These are phyloP conservation scores for Colletotrichum lini DNA, from an alignment of 2,329 filamentous ascomycete species.

Conservation along the genomic window DNA sequence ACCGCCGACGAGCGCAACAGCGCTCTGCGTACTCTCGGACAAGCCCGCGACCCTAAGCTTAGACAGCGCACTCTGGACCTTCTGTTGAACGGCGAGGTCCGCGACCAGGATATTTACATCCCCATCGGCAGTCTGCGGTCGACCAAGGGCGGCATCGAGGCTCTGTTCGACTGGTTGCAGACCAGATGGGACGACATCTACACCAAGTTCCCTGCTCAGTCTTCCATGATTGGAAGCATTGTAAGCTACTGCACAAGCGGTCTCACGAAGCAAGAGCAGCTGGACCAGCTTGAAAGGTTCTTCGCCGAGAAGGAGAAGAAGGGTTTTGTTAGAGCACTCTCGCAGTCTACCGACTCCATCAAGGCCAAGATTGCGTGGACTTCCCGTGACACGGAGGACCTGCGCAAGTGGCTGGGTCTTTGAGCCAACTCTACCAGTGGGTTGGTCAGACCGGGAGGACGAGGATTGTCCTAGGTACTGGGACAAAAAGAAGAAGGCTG, in stretches of 20 bases:
- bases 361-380: constrained; percentile 89
- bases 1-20: constrained; percentile 87
- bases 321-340: constrained; percentile 87
- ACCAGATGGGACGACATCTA: constrained; percentile 89
- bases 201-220: constrained; percentile 86
- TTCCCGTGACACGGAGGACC: constrained; percentile 81
- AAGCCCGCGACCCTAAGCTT: constrained; percentile 82
- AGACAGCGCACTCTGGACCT: constrained; percentile 86
- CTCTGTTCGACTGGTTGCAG: constrained; percentile 87
- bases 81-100: constrained; percentile 84
- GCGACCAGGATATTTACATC: constrained; percentile 95
- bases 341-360: constrained; percentile 90
- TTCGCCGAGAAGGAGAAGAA: constrained; percentile 86
- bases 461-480: not conserved
- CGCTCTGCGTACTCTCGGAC: constrained; percentile 85
- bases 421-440: not conserved
- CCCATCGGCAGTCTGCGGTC: constrained; percentile 84
- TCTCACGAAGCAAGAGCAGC: constrained; percentile 83
- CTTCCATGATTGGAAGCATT: constrained; percentile 88
- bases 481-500: not conserved
- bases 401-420: constrained; percentile 67
- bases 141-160: constrained; percentile 83
- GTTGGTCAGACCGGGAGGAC: not conserved
- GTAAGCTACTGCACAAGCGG: constrained; percentile 86
- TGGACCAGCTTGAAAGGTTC: constrained; percentile 83